Base-by-base conservation (phyloP, 2,329 filamentous ascomycete species). In the Berkeleyomyces basicola region DNA sequence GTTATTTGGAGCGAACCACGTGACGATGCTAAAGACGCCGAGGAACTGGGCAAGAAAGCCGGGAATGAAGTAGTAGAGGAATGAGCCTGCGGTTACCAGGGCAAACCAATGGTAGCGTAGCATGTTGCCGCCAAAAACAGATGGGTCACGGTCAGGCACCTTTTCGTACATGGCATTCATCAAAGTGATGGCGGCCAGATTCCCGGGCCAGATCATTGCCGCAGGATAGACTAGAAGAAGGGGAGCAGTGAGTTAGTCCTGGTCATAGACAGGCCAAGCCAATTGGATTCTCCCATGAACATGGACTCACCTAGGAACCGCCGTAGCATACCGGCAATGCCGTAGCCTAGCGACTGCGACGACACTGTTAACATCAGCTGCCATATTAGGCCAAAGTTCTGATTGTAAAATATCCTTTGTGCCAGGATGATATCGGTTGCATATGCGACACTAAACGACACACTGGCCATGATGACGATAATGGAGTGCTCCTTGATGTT, bases 191-290 rank as follows among this genome's bases (percentile, higher is more conserved):
- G 81, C 80, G 61, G 86, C 84, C 33, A 90, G 75, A 59, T 82
- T 86, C 1, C 76, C 78, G 0, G 86, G 86, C 85, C 86, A 89
- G 64, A 89, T 87, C 83, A 89, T 87, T 7, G 85, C 81, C 0
- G 84, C 83, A 3, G 82, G 82, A 67, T 83, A 83, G 9, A 82
- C 79, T 81, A 62, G 4, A 23, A 31, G 16, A 2, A 33, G n/a
- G 49, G 23, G 14, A 44, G 53, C 10, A 39, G n/a, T 1, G 23
- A 23, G 6, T 14, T 23, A 49, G 7, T 9, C 4, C n/a, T 55
- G 14, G 59, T 33, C 7, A 23, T 47, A n/a, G 4, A 37, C 5
- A n/a, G 4, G 33, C 39, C 11, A 44, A 11, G 47, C 4, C 3
- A 9, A 10, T 16, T 7, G 7, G 36, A 55, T 9, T 23, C 2